Evolutionary conservation across 1,139 yeast species (phyloP).

Genomic region (Scheffersomyces illinoinensis): DNA sequence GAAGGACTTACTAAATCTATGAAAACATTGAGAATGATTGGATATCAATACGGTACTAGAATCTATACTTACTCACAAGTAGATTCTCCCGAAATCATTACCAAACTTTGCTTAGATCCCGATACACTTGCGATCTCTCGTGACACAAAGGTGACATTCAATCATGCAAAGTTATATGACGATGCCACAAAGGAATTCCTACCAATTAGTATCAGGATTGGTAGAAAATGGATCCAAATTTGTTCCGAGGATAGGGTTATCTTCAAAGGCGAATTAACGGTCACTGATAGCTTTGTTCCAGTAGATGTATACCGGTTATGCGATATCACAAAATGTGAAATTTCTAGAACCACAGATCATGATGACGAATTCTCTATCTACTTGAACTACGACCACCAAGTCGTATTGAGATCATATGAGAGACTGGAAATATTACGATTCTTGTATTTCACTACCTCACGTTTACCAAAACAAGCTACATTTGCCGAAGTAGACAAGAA

Average conservation of each 20-base stretch:
- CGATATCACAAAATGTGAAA: constrained; percentile 53
- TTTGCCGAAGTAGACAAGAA: constrained; percentile 23
- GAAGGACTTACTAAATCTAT: constrained; percentile 31
- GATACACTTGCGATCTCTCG: constrained; percentile 35
- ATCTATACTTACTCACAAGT: constrained; percentile 42
- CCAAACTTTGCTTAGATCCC: constrained; percentile 50
- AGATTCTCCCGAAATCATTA: constrained; percentile 50
- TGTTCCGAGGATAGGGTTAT: constrained; percentile 31
- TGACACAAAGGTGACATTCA: constrained; percentile 65
- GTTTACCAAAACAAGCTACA: constrained; percentile 37
- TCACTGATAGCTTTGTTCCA: constrained; percentile 41
- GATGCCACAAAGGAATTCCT: constrained; percentile 22
- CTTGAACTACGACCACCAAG: constrained; percentile 41
- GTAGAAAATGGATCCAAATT: constrained; percentile 68
- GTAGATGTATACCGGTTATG: constrained; percentile 54
- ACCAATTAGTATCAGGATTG: constrained; percentile 67
- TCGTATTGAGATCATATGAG: constrained; percentile 60
- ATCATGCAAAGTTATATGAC: constrained; percentile 56
- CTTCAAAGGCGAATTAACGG: constrained; percentile 21
- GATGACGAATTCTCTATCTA: constrained; percentile 56
- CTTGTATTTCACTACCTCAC: constrained; percentile 63
- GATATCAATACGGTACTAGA: constrained; percentile 19
- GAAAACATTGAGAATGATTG: constrained; percentile 16
- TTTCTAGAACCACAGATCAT: constrained; percentile 30
- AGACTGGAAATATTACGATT: constrained; percentile 69